Conservation (phyloP, 2,329 filamentous ascomycete genomes). For the Dryadomyces sulphureus region DNA sequence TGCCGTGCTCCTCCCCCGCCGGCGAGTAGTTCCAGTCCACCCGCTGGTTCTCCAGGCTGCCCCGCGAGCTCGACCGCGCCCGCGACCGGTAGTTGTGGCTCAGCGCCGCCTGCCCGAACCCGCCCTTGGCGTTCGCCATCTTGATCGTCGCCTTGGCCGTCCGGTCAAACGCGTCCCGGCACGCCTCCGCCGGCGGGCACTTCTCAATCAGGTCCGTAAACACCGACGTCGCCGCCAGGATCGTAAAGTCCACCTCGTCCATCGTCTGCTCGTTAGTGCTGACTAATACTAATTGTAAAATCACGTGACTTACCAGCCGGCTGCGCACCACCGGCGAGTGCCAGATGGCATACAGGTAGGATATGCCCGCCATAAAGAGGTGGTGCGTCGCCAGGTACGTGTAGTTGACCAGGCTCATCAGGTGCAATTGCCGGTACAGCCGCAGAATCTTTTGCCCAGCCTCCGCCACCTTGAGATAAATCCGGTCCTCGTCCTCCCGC, state of each 20-base stretch:
- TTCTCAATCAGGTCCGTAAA: slow-evolving; percentile 85
- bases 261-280: slow-evolving; percentile 47
- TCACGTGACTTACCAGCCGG: slow-evolving; percentile 48
- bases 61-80: slow-evolving; percentile 16
- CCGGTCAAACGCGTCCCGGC: slow-evolving; percentile 83
- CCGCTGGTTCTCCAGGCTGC: slow-evolving; percentile 13
- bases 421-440: slow-evolving; percentile 78
- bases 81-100: slow-evolving; percentile 4
- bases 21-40: slow-evolving; percentile 9
- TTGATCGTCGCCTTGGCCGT: slow-evolving; percentile 92
- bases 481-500: slow-evolving; percentile 71
- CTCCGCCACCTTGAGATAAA: slow-evolving; percentile 90
- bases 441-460: slow-evolving; percentile 86
- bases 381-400: slow-evolving; percentile 93
- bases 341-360: slow-evolving; percentile 95
- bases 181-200: slow-evolving; percentile 88
- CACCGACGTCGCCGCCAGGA: slow-evolving; percentile 83
- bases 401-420: slow-evolving; percentile 82
- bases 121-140: slow-evolving; percentile 80
- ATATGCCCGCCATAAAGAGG: slow-evolving; percentile 92
- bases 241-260: slow-evolving; percentile 96
- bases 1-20: slow-evolving; percentile 8
- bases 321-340: slow-evolving; percentile 81
- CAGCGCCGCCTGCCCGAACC: slow-evolving; percentile 42
- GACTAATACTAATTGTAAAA: no score